A percentile compares a stretch with the other conserved stretches of the same genome.
phyloP scores from a whole-genome alignment of 805 yeast species.

The Wickerhamiella bombiphila region DNA sequence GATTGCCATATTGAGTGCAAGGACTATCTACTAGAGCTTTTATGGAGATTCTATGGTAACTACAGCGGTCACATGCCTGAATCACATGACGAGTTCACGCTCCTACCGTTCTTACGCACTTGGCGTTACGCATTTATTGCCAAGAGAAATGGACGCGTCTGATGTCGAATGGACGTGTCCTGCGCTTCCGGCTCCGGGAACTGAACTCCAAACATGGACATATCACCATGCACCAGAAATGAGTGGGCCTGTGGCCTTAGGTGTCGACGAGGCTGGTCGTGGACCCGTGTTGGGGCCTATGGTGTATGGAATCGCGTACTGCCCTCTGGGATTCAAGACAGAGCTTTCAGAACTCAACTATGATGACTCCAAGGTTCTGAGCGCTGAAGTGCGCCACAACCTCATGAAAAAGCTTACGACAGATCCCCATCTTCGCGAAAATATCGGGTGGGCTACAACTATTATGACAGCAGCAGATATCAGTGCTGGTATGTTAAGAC shows the following conservation, averaged over 20 bases:
- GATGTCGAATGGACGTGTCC: conserved; percentile 1
- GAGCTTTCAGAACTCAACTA: conserved; percentile 54
- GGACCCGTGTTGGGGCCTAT: conserved; percentile 97
- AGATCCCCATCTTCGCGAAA: conserved; percentile 30
- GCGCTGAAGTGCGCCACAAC: conserved; percentile 50
- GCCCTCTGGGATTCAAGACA: conserved; percentile 37
- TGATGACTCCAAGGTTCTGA: conserved; percentile 83
- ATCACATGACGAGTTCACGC: too few species aligned
- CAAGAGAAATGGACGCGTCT: too few species aligned
- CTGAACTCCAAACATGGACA: conserved; percentile 14
- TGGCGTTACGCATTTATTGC: too few species aligned
- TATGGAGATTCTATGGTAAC: too few species aligned
- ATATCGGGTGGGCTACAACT: conserved; percentile 80
- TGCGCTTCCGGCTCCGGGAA: not conserved
- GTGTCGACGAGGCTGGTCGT: conserved; percentile 97
- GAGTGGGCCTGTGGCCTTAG: conserved; percentile 34
- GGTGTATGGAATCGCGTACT: conserved; percentile 87
- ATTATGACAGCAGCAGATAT: conserved; percentile 79
- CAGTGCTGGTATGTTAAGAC: conserved; percentile 72
- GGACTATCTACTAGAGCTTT: too few species aligned
- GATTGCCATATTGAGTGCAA: too few species aligned
- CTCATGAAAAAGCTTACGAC: conserved; percentile 47
- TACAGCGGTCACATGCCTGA: too few species aligned
- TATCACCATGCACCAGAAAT: conserved; percentile 13
- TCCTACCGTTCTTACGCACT: too few species aligned